These are phyloP conservation scores for Pseudisothecium myosuroides DNA, from an alignment of 225 moss, liverwort and hornwort species.

Conservation along the genomic window DNA sequence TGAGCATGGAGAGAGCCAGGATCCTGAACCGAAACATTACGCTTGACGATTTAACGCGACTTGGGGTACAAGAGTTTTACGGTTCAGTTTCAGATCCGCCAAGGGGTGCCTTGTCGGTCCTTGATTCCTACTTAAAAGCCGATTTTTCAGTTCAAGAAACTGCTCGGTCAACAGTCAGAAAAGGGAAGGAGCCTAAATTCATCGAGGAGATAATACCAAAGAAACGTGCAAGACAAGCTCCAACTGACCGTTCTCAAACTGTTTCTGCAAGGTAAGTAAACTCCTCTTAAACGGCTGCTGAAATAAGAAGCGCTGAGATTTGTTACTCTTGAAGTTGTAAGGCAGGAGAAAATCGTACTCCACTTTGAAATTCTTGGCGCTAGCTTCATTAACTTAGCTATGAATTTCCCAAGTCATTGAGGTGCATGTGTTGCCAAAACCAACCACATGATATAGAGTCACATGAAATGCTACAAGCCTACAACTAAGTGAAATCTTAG, in stretches of 20 bases:
- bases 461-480: neutral
- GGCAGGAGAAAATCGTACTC: neutral
- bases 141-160: fast-evolving
- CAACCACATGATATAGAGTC: neutral
- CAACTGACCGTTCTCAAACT: neutral
- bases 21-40: neutral
- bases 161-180: too few relatives aligned
- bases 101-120: fast-evolving
- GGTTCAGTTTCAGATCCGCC: too few relatives aligned
- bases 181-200: neutral
- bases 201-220: neutral
- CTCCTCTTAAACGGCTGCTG: neutral
- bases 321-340: too few relatives aligned
- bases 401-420: too few relatives aligned
- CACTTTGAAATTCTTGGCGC: neutral
- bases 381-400: neutral
- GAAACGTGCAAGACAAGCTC: neutral
- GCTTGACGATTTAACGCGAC: too few relatives aligned
- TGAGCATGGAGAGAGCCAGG: neutral
- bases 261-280: neutral
- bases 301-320: neutral
- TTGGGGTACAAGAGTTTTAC: too few relatives aligned
- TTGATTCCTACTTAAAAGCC: fast-evolving
- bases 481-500: neutral
- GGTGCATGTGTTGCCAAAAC: neutral